These are phyloP conservation scores for Gamsiella multidivaricata DNA, from an alignment of 192 early-diverging fungal species.

Conservation along the genomic window DNA sequence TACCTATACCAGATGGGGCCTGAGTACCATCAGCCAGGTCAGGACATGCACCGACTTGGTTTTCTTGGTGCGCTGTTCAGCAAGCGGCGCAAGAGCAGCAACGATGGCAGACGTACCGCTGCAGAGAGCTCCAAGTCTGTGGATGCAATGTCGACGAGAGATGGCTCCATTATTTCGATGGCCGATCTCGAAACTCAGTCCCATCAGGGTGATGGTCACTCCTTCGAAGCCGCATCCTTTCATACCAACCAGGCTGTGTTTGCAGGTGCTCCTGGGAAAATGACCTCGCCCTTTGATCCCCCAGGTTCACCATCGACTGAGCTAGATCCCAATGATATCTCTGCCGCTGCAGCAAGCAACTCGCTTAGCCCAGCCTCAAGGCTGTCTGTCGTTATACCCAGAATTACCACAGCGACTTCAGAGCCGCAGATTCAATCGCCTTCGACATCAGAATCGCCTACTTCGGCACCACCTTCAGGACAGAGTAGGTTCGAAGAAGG, in stretches of 20 bases:
- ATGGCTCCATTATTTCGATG: neutral
- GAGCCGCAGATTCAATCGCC: neutral
- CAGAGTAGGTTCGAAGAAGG: conserved; percentile 1
- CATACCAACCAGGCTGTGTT: too few relatives aligned
- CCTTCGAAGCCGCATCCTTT: too few relatives aligned
- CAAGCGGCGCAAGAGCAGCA: neutral
- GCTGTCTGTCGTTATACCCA: conserved; percentile 26
- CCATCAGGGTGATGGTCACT: neutral
- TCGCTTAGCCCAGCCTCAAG: neutral
- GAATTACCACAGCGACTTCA: conserved; percentile 9
- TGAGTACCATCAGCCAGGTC: neutral
- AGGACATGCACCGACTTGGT: neutral
- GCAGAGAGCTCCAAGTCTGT: neutral
- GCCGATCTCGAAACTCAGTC: neutral
- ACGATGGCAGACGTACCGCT: neutral
- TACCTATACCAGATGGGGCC: conserved; percentile 1
- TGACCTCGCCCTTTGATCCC: neutral
- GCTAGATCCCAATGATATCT: neutral
- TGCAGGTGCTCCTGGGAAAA: too few relatives aligned
- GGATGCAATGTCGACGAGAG: neutral
- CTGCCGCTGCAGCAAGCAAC: neutral
- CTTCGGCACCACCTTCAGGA: neutral
- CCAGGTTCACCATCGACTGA: neutral
- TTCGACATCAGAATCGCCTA: neutral
- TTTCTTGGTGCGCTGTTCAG: neutral